Percentiles rank a stretch among this genome's conserved stretches.
phyloP scores from a whole-genome alignment of 208 protist species.

The Leishmania amazonensis region DNA sequence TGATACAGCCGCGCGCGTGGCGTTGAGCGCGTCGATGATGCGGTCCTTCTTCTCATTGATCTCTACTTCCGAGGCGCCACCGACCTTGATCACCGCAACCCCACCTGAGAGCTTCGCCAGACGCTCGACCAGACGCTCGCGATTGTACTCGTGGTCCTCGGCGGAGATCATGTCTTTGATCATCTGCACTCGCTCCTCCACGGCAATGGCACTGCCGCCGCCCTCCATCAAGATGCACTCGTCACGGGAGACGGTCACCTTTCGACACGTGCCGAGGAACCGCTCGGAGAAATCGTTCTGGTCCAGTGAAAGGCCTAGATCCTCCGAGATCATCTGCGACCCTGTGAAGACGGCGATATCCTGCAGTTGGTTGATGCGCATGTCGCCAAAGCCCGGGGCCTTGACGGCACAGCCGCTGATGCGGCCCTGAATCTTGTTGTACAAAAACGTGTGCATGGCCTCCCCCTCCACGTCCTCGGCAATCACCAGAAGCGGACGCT shows the following conservation, averaged over 20 bases:
- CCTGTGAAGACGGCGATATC: constrained; percentile 99
- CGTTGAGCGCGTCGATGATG: constrained; percentile 99
- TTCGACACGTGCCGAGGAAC: constrained; percentile 84
- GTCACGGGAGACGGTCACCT: constrained; percentile 96
- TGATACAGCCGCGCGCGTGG: constrained; percentile 98
- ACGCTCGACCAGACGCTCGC: constrained; percentile 97
- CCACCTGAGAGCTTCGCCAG: constrained; percentile 85
- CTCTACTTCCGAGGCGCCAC: constrained; percentile 98
- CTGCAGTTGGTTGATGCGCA: constrained; percentile 98
- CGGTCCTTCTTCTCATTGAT: constrained; percentile 99
- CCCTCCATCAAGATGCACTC: constrained; percentile 99
- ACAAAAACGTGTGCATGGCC: constrained; percentile 95
- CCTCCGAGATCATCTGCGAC: constrained; percentile 95
- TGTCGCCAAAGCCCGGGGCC: constrained; percentile 99
- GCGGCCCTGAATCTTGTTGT: constrained; percentile 91
- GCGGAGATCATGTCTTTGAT: constrained; percentile 95
- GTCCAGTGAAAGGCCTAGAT: constrained; percentile 93
- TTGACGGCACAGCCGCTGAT: constrained; percentile 93
- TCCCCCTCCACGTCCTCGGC: constrained; percentile 92
- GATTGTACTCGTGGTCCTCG: constrained; percentile 97
- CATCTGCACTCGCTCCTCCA: constrained; percentile 96
- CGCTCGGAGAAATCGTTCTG: constrained; percentile 88
- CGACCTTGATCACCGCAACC: constrained; percentile 97
- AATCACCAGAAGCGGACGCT: constrained; percentile 88
- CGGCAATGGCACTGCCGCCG: constrained; percentile 91